Percentiles rank a stretch among this genome's conserved stretches.
phyloP scores from a whole-genome alignment of 441 rosid species.

The Breynia disticha region DNA sequence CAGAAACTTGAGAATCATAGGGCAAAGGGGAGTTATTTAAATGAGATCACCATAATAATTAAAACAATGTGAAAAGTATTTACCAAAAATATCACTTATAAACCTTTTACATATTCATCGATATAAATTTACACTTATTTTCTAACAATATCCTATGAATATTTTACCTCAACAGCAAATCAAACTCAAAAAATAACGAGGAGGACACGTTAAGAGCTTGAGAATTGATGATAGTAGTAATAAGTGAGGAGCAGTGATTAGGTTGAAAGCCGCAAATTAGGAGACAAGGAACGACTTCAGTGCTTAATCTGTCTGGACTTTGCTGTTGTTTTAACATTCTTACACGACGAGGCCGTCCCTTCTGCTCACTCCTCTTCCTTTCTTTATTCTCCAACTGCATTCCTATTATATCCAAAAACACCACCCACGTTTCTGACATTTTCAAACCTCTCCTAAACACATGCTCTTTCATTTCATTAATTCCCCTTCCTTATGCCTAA shows the following conservation, averaged over 20 bases:
- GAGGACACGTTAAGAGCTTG: neutral
- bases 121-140: no score
- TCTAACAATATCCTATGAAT: no score
- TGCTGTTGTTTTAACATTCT: slow-evolving; percentile 13
- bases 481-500: slow-evolving; percentile 1
- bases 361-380: neutral
- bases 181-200: neutral
- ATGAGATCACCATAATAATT: no score
- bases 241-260: slow-evolving; percentile 3
- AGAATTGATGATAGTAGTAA: neutral
- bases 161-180: no score
- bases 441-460: neutral
- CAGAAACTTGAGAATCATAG: no score
- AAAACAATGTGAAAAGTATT: no score
- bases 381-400: slow-evolving; percentile 17
- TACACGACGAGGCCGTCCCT: slow-evolving; percentile 39
- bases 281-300: slow-evolving; percentile 48
- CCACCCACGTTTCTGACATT: neutral
- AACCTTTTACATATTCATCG: no score
- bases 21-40: no score
- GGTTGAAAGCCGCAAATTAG: slow-evolving; percentile 6
- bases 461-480: slow-evolving; percentile 8
- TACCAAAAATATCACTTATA: no score
- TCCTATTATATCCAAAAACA: neutral
- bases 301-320: slow-evolving; percentile 47